These are phyloP conservation scores for Euclidium syriacum DNA, from an alignment of 345 rosid species.

Conservation along the genomic window DNA sequence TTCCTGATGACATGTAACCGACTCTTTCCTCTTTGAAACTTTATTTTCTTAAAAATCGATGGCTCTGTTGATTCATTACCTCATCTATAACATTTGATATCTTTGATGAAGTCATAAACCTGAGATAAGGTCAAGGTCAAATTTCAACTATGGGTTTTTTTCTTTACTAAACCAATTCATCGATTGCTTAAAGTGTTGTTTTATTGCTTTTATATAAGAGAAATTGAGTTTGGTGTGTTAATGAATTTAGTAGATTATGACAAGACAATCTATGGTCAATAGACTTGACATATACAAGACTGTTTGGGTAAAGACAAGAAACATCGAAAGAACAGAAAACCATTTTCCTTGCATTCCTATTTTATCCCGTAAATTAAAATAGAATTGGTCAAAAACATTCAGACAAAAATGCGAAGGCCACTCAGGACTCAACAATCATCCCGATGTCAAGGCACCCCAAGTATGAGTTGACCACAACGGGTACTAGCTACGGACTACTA, in stretches of 20 bases:
- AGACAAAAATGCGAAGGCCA: too few species aligned
- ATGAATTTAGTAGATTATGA: not conserved
- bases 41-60: not conserved
- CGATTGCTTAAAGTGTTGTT: not conserved
- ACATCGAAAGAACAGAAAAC: too few species aligned
- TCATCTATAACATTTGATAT: not conserved
- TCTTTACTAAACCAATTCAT: not conserved
- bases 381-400: too few species aligned
- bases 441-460: too few species aligned
- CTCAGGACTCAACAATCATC: too few species aligned
- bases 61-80: not conserved
- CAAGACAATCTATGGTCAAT: too few species aligned
- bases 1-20: not conserved
- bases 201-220: not conserved
- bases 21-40: not conserved
- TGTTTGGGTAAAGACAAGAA: too few species aligned
- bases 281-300: too few species aligned
- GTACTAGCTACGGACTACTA: too few species aligned
- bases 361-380: too few species aligned
- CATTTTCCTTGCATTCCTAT: too few species aligned
- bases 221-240: not conserved
- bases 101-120: constrained; percentile 1
- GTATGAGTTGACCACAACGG: too few species aligned
- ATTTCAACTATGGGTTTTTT: not conserved
- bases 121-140: not conserved